A percentile compares a stretch with the other conserved stretches of the same genome.
Evolutionary conservation across 805 yeast species (phyloP).

Genomic region (Diddensiella transvaalensis): DNA sequence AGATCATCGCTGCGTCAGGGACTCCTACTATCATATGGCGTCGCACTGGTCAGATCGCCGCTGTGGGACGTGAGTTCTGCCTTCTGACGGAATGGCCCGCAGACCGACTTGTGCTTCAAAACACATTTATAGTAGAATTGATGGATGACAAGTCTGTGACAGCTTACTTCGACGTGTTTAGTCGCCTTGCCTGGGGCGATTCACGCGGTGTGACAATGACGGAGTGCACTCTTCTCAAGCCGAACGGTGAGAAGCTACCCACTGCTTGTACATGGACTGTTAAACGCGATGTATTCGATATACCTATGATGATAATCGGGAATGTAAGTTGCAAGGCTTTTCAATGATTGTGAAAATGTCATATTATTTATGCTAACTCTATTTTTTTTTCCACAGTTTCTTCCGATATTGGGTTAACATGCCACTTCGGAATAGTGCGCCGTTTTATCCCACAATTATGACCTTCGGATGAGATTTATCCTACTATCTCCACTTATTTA

Average conservation of each 20-base stretch:
- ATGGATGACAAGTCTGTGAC: conserved; percentile 78
- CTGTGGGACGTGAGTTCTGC: conserved; percentile 70
- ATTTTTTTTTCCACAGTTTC: conserved; percentile 13
- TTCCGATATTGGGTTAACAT: conserved; percentile 13
- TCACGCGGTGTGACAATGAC: conserved; percentile 40
- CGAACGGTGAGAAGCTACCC: conserved; percentile 42
- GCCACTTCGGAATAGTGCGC: too few relatives aligned
- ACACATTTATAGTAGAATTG: conserved; percentile 71
- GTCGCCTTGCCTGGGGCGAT: conserved; percentile 65
- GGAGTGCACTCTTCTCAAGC: conserved; percentile 39
- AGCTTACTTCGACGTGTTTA: conserved; percentile 67
- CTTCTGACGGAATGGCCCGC: conserved; percentile 62
- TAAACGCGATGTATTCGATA: conserved; percentile 75
- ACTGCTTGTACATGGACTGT: conserved; percentile 86
- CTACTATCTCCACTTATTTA: too few relatives aligned
- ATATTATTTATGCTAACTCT: neutral
- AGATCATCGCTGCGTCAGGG: conserved; percentile 50
- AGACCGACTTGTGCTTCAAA: conserved; percentile 52
- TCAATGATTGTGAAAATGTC: neutral
- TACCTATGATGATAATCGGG: conserved; percentile 80
- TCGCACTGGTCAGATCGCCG: conserved; percentile 80
- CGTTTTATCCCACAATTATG: too few relatives aligned
- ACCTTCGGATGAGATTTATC: too few relatives aligned
- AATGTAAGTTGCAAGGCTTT: conserved; percentile 36
- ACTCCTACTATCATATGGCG: conserved; percentile 85